Base-by-base conservation (phyloP, 2,329 filamentous ascomycete species). In the Neobulgaria alba region DNA sequence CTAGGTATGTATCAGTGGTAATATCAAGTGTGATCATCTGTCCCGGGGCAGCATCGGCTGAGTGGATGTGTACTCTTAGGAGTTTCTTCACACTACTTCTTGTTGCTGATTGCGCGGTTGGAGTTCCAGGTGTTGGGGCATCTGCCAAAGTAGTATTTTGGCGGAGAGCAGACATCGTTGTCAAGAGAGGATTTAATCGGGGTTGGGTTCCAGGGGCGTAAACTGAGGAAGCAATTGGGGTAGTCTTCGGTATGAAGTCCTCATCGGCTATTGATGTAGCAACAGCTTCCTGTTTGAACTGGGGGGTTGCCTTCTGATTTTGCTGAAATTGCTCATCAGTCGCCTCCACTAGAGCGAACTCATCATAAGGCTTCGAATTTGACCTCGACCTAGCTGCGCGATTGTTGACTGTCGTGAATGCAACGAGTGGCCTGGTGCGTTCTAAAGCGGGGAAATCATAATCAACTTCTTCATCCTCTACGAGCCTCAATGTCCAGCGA, bases 351-450 rank as follows among this genome's bases (percentile, higher is more conserved):
- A 93, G 67, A 10, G 81, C 85, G 61, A 93, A 90, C 51, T 92
- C 85, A 53, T 90, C 85, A 67, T 81, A 86, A 1, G 83, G 79
- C 56, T 82, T 86, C 16, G 82, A 84, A 49, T 84, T 80, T 43
- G 82, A 77, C 41, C 85, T 71, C 46, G 70, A 52, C 36, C 61
- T 67, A 36, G 68, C 69, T 19, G 69, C 80, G 40, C 77, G 72
- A 57, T 86, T 88, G 57, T 90, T 89, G 46, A 82, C 84, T 5
- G 84, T 87, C 29, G 85, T 86, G 53, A 90, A 92, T 15, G 85
- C 79, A 4, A 75, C 76, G n/a, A 92, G 69, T 2, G 79, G 73
- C 53, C 82, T 83, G 16, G 76, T 85, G 26, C 85, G 73, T 43
- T 84, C 81, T 30, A 92, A 68, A 0, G 85, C 79, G 21, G 85